phyloP scores from a whole-genome alignment of 768 basidiomycete species.

The Psilocybe azurescens region DNA sequence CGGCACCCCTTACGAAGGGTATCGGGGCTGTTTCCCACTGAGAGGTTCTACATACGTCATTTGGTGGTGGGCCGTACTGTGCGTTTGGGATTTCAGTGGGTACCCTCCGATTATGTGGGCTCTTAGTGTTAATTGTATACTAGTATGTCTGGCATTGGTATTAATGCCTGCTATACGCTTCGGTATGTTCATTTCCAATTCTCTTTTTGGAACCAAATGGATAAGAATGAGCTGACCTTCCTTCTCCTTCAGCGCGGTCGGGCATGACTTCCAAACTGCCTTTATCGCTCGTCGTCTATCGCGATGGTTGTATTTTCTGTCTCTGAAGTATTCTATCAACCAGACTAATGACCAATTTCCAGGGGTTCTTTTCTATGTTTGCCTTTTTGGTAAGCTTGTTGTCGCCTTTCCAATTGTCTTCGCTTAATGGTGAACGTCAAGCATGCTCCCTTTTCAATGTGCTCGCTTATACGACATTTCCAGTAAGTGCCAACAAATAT shows the following conservation, averaged over 20 bases:
- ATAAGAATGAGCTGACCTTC: too few relatives aligned
- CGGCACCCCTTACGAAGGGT: not conserved
- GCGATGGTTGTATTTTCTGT: not conserved
- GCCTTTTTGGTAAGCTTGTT: not conserved
- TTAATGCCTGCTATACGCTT: not conserved
- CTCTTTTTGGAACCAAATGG: not conserved
- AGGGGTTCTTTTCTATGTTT: not conserved
- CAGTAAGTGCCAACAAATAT: not conserved
- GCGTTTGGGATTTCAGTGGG: constrained; percentile 2
- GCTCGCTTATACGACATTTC: not conserved
- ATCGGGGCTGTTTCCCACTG: not conserved
- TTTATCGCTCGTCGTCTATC: constrained; percentile 1
- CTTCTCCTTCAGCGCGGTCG: not conserved
- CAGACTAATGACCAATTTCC: not conserved
- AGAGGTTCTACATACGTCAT: not conserved
- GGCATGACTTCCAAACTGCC: not conserved
- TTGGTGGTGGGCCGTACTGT: not conserved
- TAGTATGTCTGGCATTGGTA: not conserved
- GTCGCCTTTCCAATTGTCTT: not conserved
- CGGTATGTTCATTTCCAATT: not conserved
- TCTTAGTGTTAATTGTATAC: too few relatives aligned
- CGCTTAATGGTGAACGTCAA: not conserved
- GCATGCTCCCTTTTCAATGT: not conserved
- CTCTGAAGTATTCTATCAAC: too few relatives aligned
- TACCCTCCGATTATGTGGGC: not conserved